Evolutionary conservation across 306 rosid genomes (phyloP).

Genomic region (Macrotyloma uniflorum): DNA sequence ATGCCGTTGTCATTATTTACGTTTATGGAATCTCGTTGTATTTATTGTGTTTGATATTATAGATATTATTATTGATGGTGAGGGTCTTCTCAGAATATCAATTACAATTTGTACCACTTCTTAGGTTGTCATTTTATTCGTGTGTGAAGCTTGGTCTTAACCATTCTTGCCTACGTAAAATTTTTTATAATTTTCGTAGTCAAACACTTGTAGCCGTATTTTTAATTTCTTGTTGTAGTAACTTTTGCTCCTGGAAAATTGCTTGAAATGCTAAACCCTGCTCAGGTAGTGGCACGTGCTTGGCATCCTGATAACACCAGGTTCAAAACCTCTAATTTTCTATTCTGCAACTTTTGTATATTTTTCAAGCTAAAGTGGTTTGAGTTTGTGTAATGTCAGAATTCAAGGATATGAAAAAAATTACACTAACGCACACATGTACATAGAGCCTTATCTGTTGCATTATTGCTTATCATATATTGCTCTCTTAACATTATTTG

Average conservation of each 20-base stretch:
- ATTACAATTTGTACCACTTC: neutral
- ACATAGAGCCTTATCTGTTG: no score
- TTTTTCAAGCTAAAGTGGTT: no score
- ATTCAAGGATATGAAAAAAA: no score
- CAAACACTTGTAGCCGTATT: neutral
- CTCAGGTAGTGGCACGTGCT: no score
- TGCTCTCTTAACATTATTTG: no score
- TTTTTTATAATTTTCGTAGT: neutral
- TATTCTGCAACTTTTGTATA: no score
- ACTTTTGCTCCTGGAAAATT: neutral
- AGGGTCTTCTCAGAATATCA: neutral
- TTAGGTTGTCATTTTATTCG: neutral
- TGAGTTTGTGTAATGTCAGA: no score
- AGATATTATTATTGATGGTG: slow-evolving; percentile 8
- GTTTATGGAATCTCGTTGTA: neutral
- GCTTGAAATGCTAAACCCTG: neutral
- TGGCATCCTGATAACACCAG: no score
- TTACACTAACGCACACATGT: no score
- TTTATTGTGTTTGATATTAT: slow-evolving; percentile 5
- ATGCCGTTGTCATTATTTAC: neutral
- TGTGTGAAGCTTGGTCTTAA: neutral
- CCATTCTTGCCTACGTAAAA: neutral
- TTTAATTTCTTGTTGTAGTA: neutral
- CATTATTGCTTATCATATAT: no score
- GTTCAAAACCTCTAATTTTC: no score